Conservation (phyloP, 192 early-diverging fungal species). For the Entomortierella lignicola region DNA sequence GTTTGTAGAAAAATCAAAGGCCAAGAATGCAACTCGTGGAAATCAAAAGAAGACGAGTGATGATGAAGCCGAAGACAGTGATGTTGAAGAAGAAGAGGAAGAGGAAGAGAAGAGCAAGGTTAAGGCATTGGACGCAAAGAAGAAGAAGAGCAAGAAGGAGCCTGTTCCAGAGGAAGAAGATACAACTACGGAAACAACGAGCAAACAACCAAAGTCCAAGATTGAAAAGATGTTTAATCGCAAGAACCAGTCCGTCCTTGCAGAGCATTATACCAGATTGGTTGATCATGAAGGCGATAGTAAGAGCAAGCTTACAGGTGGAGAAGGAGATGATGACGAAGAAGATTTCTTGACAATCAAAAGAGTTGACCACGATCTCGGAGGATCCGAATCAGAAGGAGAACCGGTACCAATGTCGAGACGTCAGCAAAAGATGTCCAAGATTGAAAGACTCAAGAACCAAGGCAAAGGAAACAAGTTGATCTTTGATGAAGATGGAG, state of each 20-base stretch:
- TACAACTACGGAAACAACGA: conserved; percentile 1
- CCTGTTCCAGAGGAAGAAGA: conserved; percentile 25
- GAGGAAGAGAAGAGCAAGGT: conserved; percentile 34
- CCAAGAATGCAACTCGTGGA: conserved; percentile 79
- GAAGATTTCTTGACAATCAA: conserved; percentile 88
- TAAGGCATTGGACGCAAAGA: conserved; percentile 42
- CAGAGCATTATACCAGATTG: conserved; percentile 91
- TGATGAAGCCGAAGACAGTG: conserved; percentile 44
- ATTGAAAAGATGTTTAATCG: conserved; percentile 94
- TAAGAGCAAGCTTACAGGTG: conserved; percentile 11
- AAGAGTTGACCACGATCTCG: conserved; percentile 84
- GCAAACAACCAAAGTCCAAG: conserved; percentile 72
- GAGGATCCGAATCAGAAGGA: conserved; percentile 50
- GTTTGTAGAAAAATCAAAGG: conserved; percentile 77
- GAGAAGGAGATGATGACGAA: conserved; percentile 65
- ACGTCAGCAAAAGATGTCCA: conserved; percentile 63
- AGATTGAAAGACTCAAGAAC: conserved; percentile 81
- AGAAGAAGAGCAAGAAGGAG: conserved; percentile 56
- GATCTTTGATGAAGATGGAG: conserved; percentile 96
- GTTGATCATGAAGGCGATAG: conserved; percentile 72
- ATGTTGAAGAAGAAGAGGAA: conserved; percentile 52
- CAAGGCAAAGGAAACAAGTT: conserved; percentile 77
- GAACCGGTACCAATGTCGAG: conserved; percentile 52
- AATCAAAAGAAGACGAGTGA: conserved; percentile 59
- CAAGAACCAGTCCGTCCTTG: conserved; percentile 91